phyloP scores from a whole-genome alignment of 371 early-diverging fungal species.

The Mucor indicus region DNA sequence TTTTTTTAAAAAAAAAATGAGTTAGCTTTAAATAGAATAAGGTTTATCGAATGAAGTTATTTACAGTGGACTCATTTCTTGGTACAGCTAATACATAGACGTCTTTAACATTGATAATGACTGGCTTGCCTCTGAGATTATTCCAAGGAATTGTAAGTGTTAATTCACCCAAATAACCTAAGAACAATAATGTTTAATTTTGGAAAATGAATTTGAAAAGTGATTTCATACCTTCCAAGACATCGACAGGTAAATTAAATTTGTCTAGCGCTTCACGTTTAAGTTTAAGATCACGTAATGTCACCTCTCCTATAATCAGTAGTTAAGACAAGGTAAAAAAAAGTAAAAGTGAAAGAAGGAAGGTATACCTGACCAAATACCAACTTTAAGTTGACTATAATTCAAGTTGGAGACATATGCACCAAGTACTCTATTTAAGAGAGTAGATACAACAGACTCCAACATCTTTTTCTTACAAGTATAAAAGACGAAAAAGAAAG shows the following conservation, averaged over 20 bases:
- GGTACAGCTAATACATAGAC: constrained; percentile 88
- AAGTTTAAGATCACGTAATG: constrained; percentile 84
- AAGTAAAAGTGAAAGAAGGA: no score
- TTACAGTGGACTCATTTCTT: constrained; percentile 69
- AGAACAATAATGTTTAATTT: not conserved
- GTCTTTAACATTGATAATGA: constrained; percentile 83
- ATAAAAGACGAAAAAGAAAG: not conserved
- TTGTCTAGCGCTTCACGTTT: constrained; percentile 91
- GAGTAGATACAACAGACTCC: constrained; percentile 85
- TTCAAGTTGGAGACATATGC: constrained; percentile 96
- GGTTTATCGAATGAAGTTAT: not conserved
- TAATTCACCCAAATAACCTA: constrained; percentile 91
- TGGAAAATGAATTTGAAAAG: not conserved
- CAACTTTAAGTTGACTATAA: constrained; percentile 92
- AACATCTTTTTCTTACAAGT: constrained; percentile 59
- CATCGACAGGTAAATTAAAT: constrained; percentile 91
- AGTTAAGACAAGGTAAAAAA: no score
- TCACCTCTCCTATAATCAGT: constrained; percentile 82
- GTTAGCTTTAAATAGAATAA: not conserved
- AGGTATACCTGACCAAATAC: constrained; percentile 93
- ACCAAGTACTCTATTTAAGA: constrained; percentile 91
- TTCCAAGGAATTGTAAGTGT: constrained; percentile 95
- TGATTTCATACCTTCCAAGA: constrained; percentile 76
- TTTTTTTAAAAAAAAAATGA: not conserved
- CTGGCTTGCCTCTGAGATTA: constrained; percentile 92